Evolutionary conservation across 2,329 filamentous ascomycete genomes (phyloP).

Genomic region (Ophiognomonia clavigignenti-juglandacearum): DNA sequence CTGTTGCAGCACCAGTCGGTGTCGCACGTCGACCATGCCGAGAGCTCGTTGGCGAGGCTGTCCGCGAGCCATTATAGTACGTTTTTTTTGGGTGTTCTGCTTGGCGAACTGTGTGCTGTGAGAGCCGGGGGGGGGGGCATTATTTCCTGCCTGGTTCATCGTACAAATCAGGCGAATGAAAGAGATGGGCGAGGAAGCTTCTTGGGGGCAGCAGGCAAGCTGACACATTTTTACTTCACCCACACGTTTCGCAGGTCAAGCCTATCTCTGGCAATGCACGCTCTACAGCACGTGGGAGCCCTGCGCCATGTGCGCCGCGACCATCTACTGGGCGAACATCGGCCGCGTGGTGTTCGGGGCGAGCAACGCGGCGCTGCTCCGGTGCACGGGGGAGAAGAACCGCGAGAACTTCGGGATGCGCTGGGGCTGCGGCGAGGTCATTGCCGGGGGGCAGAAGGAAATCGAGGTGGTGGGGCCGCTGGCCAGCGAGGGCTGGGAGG

Average conservation of each 20-base stretch:
- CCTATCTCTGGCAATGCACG: constrained; percentile 43
- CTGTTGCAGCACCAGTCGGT: constrained; percentile 44
- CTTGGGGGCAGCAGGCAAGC: too few species aligned
- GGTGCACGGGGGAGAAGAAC: constrained; percentile 41
- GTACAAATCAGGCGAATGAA: too few species aligned
- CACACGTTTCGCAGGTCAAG: too few species aligned
- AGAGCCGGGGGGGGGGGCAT: too few species aligned
- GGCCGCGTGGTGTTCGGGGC: constrained; percentile 47
- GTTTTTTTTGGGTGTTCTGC: too few species aligned
- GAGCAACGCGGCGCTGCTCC: constrained; percentile 39
- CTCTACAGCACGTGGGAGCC: constrained; percentile 51
- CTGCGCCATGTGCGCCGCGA: constrained; percentile 45
- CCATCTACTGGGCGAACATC: constrained; percentile 43
- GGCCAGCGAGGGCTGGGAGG: constrained; percentile 37
- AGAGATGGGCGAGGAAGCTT: too few species aligned
- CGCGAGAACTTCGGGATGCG: constrained; percentile 48
- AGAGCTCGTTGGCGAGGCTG: constrained; percentile 43
- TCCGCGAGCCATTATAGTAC: constrained; percentile 44
- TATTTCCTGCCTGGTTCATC: too few species aligned
- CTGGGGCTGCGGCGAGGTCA: constrained; percentile 41
- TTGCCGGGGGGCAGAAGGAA: constrained; percentile 41
- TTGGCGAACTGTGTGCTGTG: too few species aligned
- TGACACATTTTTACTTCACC: too few species aligned
- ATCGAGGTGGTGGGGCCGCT: constrained; percentile 46
- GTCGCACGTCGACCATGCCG: constrained; percentile 49